phyloP scores from a whole-genome alignment of 1,139 yeast species.

The Taphrina confusa region DNA sequence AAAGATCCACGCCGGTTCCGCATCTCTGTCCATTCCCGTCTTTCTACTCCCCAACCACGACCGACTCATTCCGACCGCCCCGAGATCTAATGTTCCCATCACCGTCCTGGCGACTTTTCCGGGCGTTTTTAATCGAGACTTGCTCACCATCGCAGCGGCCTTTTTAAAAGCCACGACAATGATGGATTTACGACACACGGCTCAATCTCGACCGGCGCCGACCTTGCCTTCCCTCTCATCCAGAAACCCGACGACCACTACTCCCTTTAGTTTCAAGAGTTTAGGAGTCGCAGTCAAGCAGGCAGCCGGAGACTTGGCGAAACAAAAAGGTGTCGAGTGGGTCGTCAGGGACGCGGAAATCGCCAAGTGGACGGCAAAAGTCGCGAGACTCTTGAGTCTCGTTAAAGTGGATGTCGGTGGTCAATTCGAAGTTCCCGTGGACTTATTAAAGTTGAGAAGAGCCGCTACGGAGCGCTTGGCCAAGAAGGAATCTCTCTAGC shows the following conservation, averaged over 20 bases:
- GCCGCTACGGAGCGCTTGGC: not conserved
- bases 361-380: constrained; percentile 28
- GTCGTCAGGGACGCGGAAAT: constrained; percentile 30
- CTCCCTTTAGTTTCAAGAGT: constrained; percentile 14
- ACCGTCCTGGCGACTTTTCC: constrained; percentile 10
- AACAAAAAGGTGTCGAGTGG: constrained; percentile 34
- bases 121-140: constrained; percentile 28
- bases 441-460: constrained; percentile 18
- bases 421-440: constrained; percentile 19
- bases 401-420: constrained; percentile 21
- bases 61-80: constrained; percentile 1
- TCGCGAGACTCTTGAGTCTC: constrained; percentile 19
- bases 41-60: constrained; percentile 29
- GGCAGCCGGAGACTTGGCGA: constrained; percentile 32
- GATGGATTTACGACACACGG: constrained; percentile 30
- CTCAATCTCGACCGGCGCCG: constrained; percentile 16
- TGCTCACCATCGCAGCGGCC: constrained; percentile 31
- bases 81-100: not conserved
- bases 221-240: constrained; percentile 5
- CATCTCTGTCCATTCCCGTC: constrained; percentile 8
- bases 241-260: not conserved
- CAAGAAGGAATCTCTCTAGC: not conserved
- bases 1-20: constrained; percentile 16
- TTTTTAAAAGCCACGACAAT: constrained; percentile 29
- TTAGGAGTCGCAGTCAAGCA: constrained; percentile 23